These are phyloP conservation scores for Lactarius psammicola DNA, from an alignment of 768 basidiomycete species.

Conservation along the genomic window DNA sequence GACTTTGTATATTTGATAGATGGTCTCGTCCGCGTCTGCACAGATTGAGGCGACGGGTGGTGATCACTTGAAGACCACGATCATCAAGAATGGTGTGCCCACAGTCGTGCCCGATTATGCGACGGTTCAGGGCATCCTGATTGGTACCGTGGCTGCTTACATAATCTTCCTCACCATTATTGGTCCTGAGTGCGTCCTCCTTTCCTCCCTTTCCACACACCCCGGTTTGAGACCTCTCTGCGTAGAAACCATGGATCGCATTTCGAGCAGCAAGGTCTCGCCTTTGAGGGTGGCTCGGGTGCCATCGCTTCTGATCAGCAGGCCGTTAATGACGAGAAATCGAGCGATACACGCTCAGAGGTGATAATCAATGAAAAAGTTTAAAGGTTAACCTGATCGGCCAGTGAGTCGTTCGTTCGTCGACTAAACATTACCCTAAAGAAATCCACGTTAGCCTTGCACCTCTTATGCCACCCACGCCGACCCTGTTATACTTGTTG, in stretches of 20 bases:
- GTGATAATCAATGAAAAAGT: background rate
- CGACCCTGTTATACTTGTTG: background rate
- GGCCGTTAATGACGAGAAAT: background rate
- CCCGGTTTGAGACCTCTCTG: background rate
- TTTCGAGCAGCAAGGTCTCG: constrained; percentile 80
- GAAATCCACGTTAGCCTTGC: background rate
- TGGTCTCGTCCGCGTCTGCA: constrained; percentile 45
- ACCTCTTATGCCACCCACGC: background rate
- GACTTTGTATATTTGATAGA: constrained; percentile 30
- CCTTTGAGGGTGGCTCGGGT: constrained; percentile 54
- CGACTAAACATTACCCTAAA: background rate
- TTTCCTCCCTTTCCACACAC: background rate
- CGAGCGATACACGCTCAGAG: constrained; percentile 2
- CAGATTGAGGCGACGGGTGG: constrained; percentile 53
- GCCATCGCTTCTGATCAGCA: background rate
- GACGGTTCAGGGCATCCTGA: constrained; percentile 81
- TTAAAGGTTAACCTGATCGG: background rate
- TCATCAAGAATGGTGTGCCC: constrained; percentile 32
- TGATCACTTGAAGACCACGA: constrained; percentile 39
- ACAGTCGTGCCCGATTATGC: constrained; percentile 48
- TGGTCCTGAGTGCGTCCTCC: constrained; percentile 65
- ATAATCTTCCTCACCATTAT: constrained; percentile 73
- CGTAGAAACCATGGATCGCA: constrained; percentile 43
- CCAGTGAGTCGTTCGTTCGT: background rate
- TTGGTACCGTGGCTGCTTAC: constrained; percentile 81